A percentile compares a stretch with the other conserved stretches of the same genome.
phyloP scores from a whole-genome alignment of 2,329 filamentous ascomycete species.

The Colletotrichum zoysiae region DNA sequence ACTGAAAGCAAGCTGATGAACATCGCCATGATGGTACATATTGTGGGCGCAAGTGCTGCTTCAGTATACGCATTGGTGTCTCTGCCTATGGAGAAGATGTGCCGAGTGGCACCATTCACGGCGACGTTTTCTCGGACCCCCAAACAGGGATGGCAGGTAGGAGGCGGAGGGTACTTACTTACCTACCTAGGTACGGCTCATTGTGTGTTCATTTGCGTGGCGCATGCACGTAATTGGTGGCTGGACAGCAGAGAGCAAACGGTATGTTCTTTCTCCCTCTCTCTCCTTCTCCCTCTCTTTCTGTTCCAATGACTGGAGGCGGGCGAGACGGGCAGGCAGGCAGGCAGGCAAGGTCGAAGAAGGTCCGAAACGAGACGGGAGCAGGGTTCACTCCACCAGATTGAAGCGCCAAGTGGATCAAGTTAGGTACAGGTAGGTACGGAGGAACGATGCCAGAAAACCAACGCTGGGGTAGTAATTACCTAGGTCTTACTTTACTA shows the following conservation, averaged over 20 bases:
- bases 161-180: neutral
- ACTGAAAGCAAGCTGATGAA: neutral
- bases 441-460: slow-evolving; percentile 23
- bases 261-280: neutral
- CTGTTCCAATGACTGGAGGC: neutral
- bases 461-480: slow-evolving; percentile 6
- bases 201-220: slow-evolving; percentile 5
- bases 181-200: neutral
- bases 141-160: neutral
- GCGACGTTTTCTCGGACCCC: neutral
- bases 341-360: slow-evolving; percentile 23
- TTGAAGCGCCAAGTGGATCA: slow-evolving; percentile 20
- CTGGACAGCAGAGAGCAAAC: neutral
- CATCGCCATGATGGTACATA: neutral
- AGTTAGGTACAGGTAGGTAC: slow-evolving; percentile 16
- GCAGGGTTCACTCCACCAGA: slow-evolving; percentile 34
- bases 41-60: slow-evolving; percentile 2
- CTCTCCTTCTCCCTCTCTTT: neutral
- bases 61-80: neutral
- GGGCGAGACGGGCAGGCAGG: neutral
- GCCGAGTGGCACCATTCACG: neutral
- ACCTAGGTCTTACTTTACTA: neutral
- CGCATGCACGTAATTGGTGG: neutral
- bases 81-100: slow-evolving; percentile 1
- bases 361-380: slow-evolving; percentile 27